Base-by-base conservation (phyloP, 1,139 yeast genomes). In the Hemisphaericaspora lyxosophila region DNA sequence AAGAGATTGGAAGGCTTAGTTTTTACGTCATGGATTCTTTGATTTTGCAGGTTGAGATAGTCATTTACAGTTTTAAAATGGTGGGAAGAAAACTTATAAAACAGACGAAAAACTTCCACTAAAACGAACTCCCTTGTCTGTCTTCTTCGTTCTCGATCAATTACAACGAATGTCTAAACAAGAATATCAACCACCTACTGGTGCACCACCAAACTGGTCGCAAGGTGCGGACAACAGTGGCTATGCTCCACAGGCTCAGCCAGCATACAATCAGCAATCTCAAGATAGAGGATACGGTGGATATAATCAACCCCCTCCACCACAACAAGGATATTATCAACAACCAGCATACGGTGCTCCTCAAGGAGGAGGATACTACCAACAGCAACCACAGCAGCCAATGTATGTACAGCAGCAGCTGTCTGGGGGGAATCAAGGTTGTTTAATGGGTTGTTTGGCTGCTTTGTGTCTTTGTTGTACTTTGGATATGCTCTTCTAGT, bases 381-480 rank as follows among this genome's bases (percentile, higher is more conserved):
- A 52, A 35, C 53, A 46, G 19, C 57, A 46, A 14, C 62, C 51
- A 38, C 65, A 57, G 36, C 80, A 72, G 50, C 87, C 85, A 0
- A 73, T 80, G 54, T 81, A 81, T 46, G 86, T 81, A 9, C 85
- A 80, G 53, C 84, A 78, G 50, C 75, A 62, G 40, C 37, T 48
- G 19, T 30, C 51, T 1, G 64, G 62, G 22, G 61, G 62, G 17
- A 58, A 59, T 31, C 70, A 67, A 34, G 76, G 72, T 40, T 82
- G 88, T 60, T 70, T 82, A 53, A 71, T 79, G 61, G 89, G 80
- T 4, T 83, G 89, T 64, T 67, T 82, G 50, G 88, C 82, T 20
- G 88, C 86, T 8, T 49, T 82, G 60, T 83, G 90, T 76, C 53
- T 82, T 47, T 84, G 92, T 59, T 82, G 86, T 62, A 79, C 89